A percentile compares a stretch with the other conserved stretches of the same genome.
Evolutionary conservation across 495 filamentous ascomycete species (phyloP).

Genomic region (Neurospora sp.): DNA sequence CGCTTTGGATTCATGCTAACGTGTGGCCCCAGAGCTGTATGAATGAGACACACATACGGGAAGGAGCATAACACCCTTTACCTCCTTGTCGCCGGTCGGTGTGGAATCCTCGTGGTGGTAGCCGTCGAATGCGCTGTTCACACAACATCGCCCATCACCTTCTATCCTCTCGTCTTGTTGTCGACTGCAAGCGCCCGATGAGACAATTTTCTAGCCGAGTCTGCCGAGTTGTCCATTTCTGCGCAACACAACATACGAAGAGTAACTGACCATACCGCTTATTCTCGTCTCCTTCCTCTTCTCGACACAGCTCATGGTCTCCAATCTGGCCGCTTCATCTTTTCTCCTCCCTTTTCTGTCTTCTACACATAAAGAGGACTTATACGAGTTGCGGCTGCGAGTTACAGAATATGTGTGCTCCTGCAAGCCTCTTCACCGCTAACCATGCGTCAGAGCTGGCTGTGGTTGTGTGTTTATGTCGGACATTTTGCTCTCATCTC

Average conservation of each 20-base stretch:
- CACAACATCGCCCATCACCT: neutral
- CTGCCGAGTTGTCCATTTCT: neutral
- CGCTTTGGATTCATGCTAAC: neutral
- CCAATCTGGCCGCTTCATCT: neutral
- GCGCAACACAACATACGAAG: neutral
- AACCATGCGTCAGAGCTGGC: neutral
- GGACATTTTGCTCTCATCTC: neutral
- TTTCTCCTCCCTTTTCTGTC: neutral
- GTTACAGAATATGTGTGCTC: neutral
- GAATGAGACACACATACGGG: neutral
- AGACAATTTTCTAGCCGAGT: neutral
- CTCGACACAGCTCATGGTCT: neutral
- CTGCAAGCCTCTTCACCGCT: neutral
- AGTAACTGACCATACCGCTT: neutral
- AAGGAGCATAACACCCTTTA: neutral
- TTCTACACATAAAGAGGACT: neutral
- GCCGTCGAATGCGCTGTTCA: neutral
- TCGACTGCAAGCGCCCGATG: neutral
- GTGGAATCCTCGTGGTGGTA: neutral
- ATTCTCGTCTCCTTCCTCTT: neutral
- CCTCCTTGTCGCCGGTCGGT: neutral
- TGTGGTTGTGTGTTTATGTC: neutral
- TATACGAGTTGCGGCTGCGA: neutral
- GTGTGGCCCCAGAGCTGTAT: neutral
- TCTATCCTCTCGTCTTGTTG: neutral